These are phyloP conservation scores for Amphibolis antarctica DNA, from an alignment of 106 monocot species.

Conservation along the genomic window DNA sequence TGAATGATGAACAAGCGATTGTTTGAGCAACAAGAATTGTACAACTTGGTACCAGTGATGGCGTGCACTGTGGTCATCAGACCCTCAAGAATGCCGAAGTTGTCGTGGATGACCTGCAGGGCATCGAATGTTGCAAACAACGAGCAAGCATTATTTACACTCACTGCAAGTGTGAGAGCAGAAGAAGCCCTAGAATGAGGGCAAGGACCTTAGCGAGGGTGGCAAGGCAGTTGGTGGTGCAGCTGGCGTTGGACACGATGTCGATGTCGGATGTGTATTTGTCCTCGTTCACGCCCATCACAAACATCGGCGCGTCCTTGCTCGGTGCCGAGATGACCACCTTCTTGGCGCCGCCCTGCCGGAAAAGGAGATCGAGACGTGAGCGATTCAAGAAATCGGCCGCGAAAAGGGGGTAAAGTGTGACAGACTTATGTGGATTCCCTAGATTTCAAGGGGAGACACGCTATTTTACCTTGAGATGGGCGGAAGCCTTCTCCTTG, in stretches of 20 bases:
- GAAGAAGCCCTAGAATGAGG: background rate
- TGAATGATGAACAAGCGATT: background rate
- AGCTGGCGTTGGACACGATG: conserved; percentile 86
- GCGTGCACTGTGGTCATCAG: conserved; percentile 90
- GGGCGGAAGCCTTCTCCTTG: conserved; percentile 24
- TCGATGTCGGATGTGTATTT: conserved; percentile 58
- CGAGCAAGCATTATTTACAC: background rate
- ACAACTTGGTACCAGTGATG: conserved; percentile 37
- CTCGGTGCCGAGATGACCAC: conserved; percentile 88
- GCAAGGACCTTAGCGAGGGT: conserved; percentile 62
- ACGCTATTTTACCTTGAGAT: conserved; percentile 10
- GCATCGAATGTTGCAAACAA: background rate
- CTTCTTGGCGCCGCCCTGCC: conserved; percentile 83
- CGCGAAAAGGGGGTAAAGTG: background rate
- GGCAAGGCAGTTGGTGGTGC: conserved; percentile 84
- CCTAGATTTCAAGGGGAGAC: background rate
- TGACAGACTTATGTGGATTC: too few relatives aligned
- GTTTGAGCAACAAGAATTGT: background rate
- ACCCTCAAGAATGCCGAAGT: conserved; percentile 76
- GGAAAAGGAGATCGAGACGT: background rate
- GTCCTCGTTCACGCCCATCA: conserved; percentile 68
- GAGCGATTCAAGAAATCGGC: background rate
- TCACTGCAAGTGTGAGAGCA: background rate
- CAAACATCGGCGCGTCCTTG: conserved; percentile 96
- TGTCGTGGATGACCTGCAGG: conserved; percentile 57